Base-by-base conservation (phyloP, 305 asterid genomes). In the Solanum chacoense region DNA sequence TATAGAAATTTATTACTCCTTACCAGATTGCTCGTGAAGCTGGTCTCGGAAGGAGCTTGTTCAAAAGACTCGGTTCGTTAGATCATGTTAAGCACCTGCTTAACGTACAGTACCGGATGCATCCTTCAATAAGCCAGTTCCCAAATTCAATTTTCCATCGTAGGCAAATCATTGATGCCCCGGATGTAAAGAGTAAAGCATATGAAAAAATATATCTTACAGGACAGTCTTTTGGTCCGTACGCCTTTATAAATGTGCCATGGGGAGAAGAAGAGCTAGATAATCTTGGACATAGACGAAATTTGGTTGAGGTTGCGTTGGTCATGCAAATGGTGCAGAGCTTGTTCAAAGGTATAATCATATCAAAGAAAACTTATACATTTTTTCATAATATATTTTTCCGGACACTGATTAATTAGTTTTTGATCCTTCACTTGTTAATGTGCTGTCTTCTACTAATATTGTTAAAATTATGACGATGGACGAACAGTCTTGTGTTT, bases 11-110 rank as follows among this genome's bases (percentile, higher is more conserved):
- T 31, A 20, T 38, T 40, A 29, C 63, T 89, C 11, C 3, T 13
- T 26, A 38, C n/a, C 90, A 96, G 98, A 38, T 93, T 45, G 93
- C 93, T 28, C 89, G 85, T 87, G 91, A 90, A 85, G 93, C 95
- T 90, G 95, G 94, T 0, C 93, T 95, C 4, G 98, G 98, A 65
- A 95, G 93, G 93, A 95, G 98, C 91, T 91, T 96, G 89, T 96
- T 95, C 84, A 96, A 91, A 91, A 92, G 98, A 78, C 87, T 96
- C 87, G 90, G 94, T 89, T 92, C 87, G 14, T 40, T 94, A 85
- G 96, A 93, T 28, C 95, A 92, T 81, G 79, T 90, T 35, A 94
- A 93, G 92, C 95, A 92, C 83, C 85, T 95, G 75, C 96, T 96
- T 63, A 89, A 93, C 38, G 45, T 92, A 81, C 97, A 95, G 73